Conservation (phyloP, 2,329 filamentous ascomycete species). For the Emericellopsis atlantica region DNA sequence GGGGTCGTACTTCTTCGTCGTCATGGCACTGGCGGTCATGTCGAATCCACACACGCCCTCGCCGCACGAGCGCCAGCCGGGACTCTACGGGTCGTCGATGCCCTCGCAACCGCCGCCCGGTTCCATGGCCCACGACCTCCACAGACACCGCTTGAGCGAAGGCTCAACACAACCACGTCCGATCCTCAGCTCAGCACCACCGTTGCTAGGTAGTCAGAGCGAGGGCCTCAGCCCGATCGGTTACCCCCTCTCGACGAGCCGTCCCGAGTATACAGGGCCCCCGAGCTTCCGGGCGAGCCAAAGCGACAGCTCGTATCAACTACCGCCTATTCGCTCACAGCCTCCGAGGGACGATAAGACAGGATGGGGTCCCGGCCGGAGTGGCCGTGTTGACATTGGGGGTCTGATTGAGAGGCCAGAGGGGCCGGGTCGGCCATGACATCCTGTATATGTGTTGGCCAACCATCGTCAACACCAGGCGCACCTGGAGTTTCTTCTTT, state of each 20-base stretch:
- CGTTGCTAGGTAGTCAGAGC: neutral
- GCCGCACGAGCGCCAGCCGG: constrained; percentile 28
- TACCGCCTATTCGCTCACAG: constrained; percentile 33
- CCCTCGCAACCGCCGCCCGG: constrained; percentile 18
- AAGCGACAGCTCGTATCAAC: constrained; percentile 34
- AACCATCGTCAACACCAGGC: too few relatives aligned
- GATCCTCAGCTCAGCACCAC: neutral
- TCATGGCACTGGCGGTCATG: constrained; percentile 29
- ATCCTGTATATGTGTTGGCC: too few relatives aligned
- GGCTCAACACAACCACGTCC: constrained; percentile 5
- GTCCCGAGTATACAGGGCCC: constrained; percentile 29
- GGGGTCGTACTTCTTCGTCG: constrained; percentile 50
- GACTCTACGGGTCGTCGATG: constrained; percentile 16
- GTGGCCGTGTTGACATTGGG: constrained; percentile 45
- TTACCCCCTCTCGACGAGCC: constrained; percentile 32
- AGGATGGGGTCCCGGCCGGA: constrained; percentile 22
- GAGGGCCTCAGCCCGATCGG: neutral
- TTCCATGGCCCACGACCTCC: constrained; percentile 33
- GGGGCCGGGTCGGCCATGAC: constrained; percentile 12
- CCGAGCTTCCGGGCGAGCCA: constrained; percentile 41
- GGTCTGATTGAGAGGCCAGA: constrained; percentile 48
- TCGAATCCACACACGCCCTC: constrained; percentile 31
- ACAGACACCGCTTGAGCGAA: constrained; percentile 26
- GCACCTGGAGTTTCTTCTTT: too few relatives aligned
- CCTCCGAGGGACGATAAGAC: constrained; percentile 11